Conservation (phyloP, 148 eudicot genomes). For the Persicaria maculosa region DNA sequence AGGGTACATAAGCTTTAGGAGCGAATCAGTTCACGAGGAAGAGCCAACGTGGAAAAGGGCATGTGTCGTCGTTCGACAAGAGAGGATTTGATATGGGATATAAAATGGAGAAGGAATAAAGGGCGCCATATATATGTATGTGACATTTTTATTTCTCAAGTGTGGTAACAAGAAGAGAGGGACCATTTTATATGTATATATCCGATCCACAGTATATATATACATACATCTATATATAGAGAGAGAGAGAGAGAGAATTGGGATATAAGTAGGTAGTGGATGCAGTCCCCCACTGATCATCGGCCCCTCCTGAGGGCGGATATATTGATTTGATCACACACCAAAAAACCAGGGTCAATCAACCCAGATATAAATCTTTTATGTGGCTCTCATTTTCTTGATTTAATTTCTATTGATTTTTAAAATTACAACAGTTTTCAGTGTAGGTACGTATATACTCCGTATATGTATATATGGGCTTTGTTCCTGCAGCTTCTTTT, state of each 20-base stretch:
- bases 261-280: too few relatives aligned
- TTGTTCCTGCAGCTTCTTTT: slow-evolving; percentile 3
- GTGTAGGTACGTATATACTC: neutral
- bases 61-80: neutral
- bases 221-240: neutral
- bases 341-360: neutral
- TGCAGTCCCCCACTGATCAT: slow-evolving; percentile 5
- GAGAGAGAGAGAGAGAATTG: neutral
- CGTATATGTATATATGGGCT: neutral
- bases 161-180: neutral
- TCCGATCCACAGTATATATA: neutral
- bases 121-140: neutral
- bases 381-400: neutral
- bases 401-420: neutral
- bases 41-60: slow-evolving; percentile 6
- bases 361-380: neutral
- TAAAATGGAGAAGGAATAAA: neutral
- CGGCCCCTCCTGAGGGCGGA: neutral
- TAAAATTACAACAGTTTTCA: neutral
- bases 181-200: neutral
- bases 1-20: neutral
- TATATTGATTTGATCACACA: slow-evolving; percentile 2
- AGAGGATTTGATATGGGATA: neutral
- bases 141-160: neutral
- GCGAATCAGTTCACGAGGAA: slow-evolving; percentile 2